Evolutionary conservation across 2,329 filamentous ascomycete species (phyloP).

Genomic region (Amesomyces nigricolor): DNA sequence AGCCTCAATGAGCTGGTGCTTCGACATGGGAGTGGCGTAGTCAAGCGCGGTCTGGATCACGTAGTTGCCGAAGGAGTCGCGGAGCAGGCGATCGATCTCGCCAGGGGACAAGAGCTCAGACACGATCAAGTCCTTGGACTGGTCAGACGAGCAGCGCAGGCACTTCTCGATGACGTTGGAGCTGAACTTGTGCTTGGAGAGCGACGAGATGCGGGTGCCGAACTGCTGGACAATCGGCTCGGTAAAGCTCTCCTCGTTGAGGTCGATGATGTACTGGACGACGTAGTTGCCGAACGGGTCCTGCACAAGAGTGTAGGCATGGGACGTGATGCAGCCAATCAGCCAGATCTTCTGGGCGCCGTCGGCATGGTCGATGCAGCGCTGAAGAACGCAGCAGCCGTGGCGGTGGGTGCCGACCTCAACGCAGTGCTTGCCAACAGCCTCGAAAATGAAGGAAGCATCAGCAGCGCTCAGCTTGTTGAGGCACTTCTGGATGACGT

Average conservation of each 20-base stretch:
- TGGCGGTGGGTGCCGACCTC: constrained; percentile 94
- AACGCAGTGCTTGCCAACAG: constrained; percentile 80
- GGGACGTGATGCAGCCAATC: constrained; percentile 78
- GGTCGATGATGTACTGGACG: constrained; percentile 95
- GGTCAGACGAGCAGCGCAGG: constrained; percentile 71
- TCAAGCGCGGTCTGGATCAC: constrained; percentile 95
- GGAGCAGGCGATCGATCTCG: constrained; percentile 82
- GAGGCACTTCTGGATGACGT: constrained; percentile 98
- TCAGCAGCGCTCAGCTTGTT: constrained; percentile 83
- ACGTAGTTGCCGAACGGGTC: constrained; percentile 99
- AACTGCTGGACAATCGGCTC: constrained; percentile 83
- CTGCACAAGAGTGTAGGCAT: constrained; percentile 85
- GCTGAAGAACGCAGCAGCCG: constrained; percentile 94
- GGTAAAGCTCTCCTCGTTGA: constrained; percentile 82
- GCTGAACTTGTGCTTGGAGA: constrained; percentile 96
- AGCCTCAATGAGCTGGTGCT: constrained; percentile 70
- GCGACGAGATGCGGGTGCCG: constrained; percentile 61
- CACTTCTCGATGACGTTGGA: constrained; percentile 99
- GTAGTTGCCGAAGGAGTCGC: constrained; percentile 94
- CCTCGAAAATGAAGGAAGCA: constrained; percentile 94
- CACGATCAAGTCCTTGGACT: constrained; percentile 74
- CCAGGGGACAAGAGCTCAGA: constrained; percentile 68
- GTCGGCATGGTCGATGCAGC: constrained; percentile 95
- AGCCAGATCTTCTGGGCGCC: constrained; percentile 83
- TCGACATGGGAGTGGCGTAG: constrained; percentile 68